Percentiles rank a stretch among this genome's conserved stretches.
Conservation (phyloP, 768 basidiomycete species). For the Lentinula sp. region DNA sequence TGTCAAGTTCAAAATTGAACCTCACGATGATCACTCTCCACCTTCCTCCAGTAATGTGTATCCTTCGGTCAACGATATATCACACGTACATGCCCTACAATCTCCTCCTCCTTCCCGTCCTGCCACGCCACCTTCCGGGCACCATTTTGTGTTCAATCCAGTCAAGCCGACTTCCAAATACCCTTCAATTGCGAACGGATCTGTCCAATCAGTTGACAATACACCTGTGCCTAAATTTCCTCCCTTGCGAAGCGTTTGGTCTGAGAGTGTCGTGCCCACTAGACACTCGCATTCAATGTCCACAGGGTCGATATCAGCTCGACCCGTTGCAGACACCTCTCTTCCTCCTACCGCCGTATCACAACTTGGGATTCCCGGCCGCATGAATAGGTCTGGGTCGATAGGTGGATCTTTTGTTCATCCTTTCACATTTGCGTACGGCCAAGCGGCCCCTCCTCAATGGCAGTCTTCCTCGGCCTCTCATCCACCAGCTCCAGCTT, state of each 20-base stretch:
- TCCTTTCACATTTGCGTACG: conserved; percentile 30
- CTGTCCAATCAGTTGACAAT: conserved; percentile 8
- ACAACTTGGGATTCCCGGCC: conserved; percentile 29
- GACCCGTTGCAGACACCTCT: neutral
- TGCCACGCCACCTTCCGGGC: conserved; percentile 17
- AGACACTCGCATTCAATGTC: conserved; percentile 12
- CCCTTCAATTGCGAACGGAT: conserved; percentile 15
- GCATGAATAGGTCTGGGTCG: conserved; percentile 55
- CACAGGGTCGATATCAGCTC: conserved; percentile 8
- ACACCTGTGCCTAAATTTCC: conserved; percentile 15
- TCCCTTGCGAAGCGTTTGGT: conserved; percentile 8
- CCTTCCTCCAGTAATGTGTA: conserved; percentile 4
- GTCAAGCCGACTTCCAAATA: conserved; percentile 16
- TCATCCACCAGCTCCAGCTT: conserved; percentile 2
- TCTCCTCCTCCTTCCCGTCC: conserved; percentile 31
- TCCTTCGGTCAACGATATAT: neutral
- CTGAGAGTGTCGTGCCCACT: conserved; percentile 10
- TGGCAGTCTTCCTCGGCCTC: neutral
- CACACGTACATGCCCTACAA: conserved; percentile 10
- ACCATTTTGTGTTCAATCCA: conserved; percentile 25
- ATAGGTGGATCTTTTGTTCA: conserved; percentile 39
- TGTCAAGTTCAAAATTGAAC: conserved; percentile 43
- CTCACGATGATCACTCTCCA: conserved; percentile 35
- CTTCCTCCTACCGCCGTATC: neutral
- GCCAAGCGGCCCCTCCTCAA: conserved; percentile 14